A percentile compares a stretch with the other conserved stretches of the same genome.
phyloP scores from a whole-genome alignment of 2,329 filamentous ascomycete species.

The Parastagonospora avenae region DNA sequence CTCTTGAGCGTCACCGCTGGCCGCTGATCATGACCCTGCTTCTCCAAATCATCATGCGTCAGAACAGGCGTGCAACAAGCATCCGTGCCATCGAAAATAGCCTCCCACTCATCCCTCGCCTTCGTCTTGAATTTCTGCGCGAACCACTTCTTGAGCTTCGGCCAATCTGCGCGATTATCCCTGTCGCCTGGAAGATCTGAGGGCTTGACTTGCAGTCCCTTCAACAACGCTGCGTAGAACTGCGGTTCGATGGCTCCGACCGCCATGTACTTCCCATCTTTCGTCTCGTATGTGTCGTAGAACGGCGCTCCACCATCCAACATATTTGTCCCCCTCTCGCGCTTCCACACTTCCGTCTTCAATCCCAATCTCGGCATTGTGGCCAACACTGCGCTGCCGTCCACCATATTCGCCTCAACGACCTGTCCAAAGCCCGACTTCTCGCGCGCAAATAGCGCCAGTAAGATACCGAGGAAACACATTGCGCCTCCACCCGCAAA shows the following conservation, averaged over 20 bases:
- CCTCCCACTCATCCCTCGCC: constrained; percentile 80
- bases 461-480: constrained; percentile 79
- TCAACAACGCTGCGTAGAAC: constrained; percentile 74
- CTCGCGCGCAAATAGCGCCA: constrained; percentile 73
- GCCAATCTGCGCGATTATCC: constrained; percentile 69
- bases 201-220: constrained; percentile 65
- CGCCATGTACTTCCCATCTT: constrained; percentile 78
- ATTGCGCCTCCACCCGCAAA: constrained; percentile 88
- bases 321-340: constrained; percentile 73
- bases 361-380: constrained; percentile 74
- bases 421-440: constrained; percentile 76
- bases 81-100: constrained; percentile 85
- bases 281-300: constrained; percentile 88
- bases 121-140: constrained; percentile 68
- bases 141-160: constrained; percentile 66
- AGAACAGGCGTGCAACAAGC: constrained; percentile 92
- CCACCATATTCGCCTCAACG: constrained; percentile 96
- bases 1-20: constrained; percentile 70
- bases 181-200: constrained; percentile 56
- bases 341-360: constrained; percentile 67
- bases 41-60: constrained; percentile 72
- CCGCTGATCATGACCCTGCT: constrained; percentile 69
- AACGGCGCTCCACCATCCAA: constrained; percentile 86
- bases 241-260: constrained; percentile 90
- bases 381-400: constrained; percentile 79